These are phyloP conservation scores for Rhododendron kiyosumense DNA, from an alignment of 148 eudicot genomes.

Conservation along the genomic window DNA sequence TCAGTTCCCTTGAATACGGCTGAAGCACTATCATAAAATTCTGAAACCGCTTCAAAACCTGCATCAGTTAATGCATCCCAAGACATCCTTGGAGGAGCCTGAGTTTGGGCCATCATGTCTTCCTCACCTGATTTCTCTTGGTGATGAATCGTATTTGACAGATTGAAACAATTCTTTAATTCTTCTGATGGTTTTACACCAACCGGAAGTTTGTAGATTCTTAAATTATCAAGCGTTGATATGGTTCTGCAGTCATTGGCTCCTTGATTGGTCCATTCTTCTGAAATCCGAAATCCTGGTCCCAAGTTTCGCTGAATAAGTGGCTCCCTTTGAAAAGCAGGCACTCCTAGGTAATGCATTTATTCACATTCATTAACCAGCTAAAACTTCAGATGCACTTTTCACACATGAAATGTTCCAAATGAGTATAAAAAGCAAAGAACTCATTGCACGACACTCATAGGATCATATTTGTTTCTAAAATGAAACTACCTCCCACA, in stretches of 20 bases:
- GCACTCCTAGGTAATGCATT: constrained; percentile 31
- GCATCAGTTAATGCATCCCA: constrained; percentile 29
- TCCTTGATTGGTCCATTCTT: constrained; percentile 35
- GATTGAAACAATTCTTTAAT: constrained; percentile 25
- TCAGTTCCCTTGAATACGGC: constrained; percentile 31
- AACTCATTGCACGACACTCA: not conserved
- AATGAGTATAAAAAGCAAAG: not conserved
- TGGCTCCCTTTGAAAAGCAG: constrained; percentile 42
- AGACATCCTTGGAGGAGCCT: constrained; percentile 25
- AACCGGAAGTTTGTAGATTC: constrained; percentile 63
- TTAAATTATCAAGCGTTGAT: constrained; percentile 42
- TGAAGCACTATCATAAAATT: constrained; percentile 36
- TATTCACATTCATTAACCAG: not conserved
- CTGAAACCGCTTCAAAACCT: constrained; percentile 31
- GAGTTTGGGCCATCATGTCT: constrained; percentile 23
- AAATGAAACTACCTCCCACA: constrained; percentile 38
- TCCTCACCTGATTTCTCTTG: constrained; percentile 25
- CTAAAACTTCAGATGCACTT: not conserved
- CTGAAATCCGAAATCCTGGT: constrained; percentile 25
- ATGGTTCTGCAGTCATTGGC: constrained; percentile 25
- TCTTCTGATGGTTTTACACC: constrained; percentile 62
- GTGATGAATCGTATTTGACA: constrained; percentile 24
- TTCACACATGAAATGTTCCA: not conserved
- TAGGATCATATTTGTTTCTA: not conserved
- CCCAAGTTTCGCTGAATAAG: constrained; percentile 37